Percentiles rank a stretch among this genome's conserved stretches.
Evolutionary conservation across 75 land plant genomes (phyloP).

Genomic region (Selaginella moellendorffii): DNA sequence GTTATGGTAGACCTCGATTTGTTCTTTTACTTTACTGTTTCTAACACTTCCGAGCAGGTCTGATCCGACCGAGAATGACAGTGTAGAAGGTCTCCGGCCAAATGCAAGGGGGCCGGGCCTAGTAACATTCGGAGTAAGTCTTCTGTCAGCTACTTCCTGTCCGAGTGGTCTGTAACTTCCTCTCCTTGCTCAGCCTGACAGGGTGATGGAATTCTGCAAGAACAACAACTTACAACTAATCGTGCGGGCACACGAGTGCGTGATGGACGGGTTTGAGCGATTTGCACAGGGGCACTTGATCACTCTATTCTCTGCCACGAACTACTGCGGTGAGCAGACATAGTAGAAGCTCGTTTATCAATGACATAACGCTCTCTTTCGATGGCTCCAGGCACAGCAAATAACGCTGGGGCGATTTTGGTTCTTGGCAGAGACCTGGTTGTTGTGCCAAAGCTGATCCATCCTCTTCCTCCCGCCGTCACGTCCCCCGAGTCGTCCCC

Average conservation of each 20-base stretch:
- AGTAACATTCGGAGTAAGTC: constrained; percentile 76
- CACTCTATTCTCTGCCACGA: constrained; percentile 46
- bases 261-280: constrained; percentile 54
- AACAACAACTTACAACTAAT: constrained; percentile 44
- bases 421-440: constrained; percentile 42
- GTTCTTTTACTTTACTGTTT: not conserved
- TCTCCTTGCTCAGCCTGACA: constrained; percentile 31
- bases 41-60: constrained; percentile 36
- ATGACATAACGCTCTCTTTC: not conserved
- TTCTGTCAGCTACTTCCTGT: not conserved
- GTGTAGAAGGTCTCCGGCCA: constrained; percentile 75
- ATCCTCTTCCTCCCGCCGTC: constrained; percentile 43
- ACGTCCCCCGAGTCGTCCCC: constrained; percentile 35
- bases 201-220: constrained; percentile 42
- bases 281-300: constrained; percentile 52
- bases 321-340: constrained; percentile 37
- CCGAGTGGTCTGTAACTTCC: not conserved
- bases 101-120: constrained; percentile 95
- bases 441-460: constrained; percentile 48
- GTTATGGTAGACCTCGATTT: constrained; percentile 40
- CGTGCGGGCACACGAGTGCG: constrained; percentile 50
- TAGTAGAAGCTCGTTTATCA: not conserved
- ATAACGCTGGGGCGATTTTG: constrained; percentile 49
- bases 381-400: constrained; percentile 36
- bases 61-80: constrained; percentile 91